Percentiles rank a stretch among this genome's conserved stretches.
Evolutionary conservation across 2,329 filamentous ascomycete species (phyloP).

Genomic region (Chalara sp.): DNA sequence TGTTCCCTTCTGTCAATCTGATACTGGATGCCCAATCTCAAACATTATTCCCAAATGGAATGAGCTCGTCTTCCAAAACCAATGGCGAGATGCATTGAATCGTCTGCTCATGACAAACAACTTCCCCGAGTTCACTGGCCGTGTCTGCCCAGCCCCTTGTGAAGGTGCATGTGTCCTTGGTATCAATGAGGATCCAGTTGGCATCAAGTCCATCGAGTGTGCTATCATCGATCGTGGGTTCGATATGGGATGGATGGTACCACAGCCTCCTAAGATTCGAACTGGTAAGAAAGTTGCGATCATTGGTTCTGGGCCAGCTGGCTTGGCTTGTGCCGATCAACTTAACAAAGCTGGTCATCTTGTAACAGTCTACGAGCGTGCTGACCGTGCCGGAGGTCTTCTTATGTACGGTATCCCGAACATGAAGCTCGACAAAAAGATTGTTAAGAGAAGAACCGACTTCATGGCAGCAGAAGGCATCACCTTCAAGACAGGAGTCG

Average conservation of each 20-base stretch:
- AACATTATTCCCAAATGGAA: conserved; percentile 99
- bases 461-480: conserved; percentile 90
- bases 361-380: conserved; percentile 88
- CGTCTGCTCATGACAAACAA: conserved; percentile 94
- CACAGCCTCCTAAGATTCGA: conserved; percentile 67
- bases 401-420: conserved; percentile 99
- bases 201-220: conserved; percentile 97
- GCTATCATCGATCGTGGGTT: conserved; percentile 97
- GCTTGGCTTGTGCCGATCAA: conserved; percentile 86
- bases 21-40: conserved; percentile 89
- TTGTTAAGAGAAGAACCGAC: conserved; percentile 91
- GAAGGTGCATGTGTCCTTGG: conserved; percentile 94
- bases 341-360: conserved; percentile 86
- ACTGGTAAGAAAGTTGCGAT: conserved; percentile 85
- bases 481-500: conserved; percentile 69
- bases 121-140: conserved; percentile 96
- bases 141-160: conserved; percentile 93
- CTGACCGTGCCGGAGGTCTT: conserved; percentile 83
- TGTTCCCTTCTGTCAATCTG: conserved; percentile 96
- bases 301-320: conserved; percentile 87
- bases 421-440: conserved; percentile 98
- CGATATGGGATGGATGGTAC: conserved; percentile 97
- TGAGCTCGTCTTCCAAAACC: conserved; percentile 66
- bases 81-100: conserved; percentile 90
- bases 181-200: conserved; percentile 94